A percentile compares a stretch with the other conserved stretches of the same genome.
These are phyloP conservation scores for Atalantia buxifolia DNA, from an alignment of 345 rosid species.

Conservation along the genomic window DNA sequence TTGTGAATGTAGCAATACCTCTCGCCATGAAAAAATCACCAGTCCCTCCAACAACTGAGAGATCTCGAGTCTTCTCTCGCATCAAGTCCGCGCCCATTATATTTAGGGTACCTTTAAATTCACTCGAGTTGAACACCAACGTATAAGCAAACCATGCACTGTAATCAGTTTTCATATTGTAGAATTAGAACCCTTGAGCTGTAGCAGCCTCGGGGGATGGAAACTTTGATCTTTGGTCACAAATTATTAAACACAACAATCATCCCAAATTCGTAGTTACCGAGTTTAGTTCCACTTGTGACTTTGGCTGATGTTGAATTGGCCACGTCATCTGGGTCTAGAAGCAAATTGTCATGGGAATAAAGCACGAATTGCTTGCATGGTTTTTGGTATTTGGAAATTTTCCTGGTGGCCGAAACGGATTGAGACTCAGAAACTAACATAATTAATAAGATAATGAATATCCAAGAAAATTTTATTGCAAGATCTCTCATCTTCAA, in stretches of 20 bases:
- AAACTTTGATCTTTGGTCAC: too few relatives aligned
- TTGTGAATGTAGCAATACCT: conserved; percentile 61
- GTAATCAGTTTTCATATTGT: conserved; percentile 40
- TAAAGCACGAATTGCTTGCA: conserved; percentile 54
- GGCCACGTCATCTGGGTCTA: conserved; percentile 22
- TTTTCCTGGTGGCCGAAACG: conserved; percentile 18
- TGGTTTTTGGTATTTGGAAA: conserved; percentile 27
- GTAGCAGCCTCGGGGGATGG: too few relatives aligned
- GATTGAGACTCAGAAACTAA: conserved; percentile 30
- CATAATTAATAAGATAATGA: conserved; percentile 20
- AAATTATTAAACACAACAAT: conserved; percentile 56
- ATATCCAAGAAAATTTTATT: not conserved
- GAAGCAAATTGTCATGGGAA: conserved; percentile 48
- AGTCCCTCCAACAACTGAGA: conserved; percentile 69
- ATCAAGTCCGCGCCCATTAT: conserved; percentile 66
- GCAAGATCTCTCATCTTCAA: conserved; percentile 13
- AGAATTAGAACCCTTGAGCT: too few relatives aligned
- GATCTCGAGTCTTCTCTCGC: conserved; percentile 64
- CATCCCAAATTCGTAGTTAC: conserved; percentile 40
- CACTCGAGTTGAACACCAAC: conserved; percentile 57
- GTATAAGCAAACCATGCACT: conserved; percentile 60
- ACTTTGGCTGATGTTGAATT: conserved; percentile 50
- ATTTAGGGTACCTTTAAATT: conserved; percentile 55
- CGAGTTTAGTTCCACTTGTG: conserved; percentile 33
- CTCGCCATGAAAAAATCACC: conserved; percentile 88